Evolutionary conservation across 2,329 filamentous ascomycete genomes (phyloP).

Genomic region (Orbilia blumenaviensis): DNA sequence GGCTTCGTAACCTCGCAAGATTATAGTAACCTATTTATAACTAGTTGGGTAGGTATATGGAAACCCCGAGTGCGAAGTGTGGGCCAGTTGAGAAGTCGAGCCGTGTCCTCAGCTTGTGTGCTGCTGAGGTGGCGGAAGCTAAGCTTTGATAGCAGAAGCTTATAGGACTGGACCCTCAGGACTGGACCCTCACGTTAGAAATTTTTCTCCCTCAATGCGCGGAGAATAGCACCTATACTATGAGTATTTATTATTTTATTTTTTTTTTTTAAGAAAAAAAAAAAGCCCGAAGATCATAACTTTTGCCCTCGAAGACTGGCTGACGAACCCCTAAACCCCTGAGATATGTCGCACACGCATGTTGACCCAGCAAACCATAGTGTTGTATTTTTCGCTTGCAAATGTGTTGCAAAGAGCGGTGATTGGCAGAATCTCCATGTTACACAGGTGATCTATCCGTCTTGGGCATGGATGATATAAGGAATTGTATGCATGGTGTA

Average conservation of each 20-base stretch:
- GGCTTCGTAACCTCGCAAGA: background rate
- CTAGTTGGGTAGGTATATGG: background rate
- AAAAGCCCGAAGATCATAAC: too few species aligned
- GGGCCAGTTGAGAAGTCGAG: background rate
- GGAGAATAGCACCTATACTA: background rate
- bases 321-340: too few species aligned
- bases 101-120: background rate
- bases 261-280: too few species aligned
- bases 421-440: too few species aligned
- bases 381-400: background rate
- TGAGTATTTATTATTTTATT: too few species aligned
- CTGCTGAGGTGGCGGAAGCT: background rate
- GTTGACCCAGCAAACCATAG: background rate
- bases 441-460: too few species aligned
- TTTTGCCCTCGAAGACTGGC: too few species aligned
- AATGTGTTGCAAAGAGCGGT: too few species aligned
- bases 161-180: background rate
- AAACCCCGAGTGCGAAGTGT: background rate
- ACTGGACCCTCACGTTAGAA: background rate
- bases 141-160: background rate
- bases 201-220: background rate
- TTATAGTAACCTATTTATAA: background rate
- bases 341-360: too few species aligned
- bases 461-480: too few species aligned
- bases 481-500: too few species aligned